Evolutionary conservation across 306 rosid genomes (phyloP).

Genomic region (Aeschynomene evenia): DNA sequence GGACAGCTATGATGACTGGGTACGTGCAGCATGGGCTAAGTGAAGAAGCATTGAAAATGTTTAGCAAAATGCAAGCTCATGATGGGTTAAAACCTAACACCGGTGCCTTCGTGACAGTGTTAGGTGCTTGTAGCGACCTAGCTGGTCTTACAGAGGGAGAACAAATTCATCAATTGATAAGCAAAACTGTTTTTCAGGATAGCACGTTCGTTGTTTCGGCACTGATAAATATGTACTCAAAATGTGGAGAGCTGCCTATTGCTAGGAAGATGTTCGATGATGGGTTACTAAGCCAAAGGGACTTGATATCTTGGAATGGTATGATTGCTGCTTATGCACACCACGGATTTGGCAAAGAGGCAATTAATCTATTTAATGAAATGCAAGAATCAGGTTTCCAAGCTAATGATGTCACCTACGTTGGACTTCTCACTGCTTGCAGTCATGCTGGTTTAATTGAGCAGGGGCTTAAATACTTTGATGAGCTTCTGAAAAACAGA

Average conservation of each 20-base stretch:
- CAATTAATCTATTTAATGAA: constrained; percentile 38
- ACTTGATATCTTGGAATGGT: constrained; percentile 53
- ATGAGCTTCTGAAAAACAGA: constrained; percentile 33
- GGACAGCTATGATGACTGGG: constrained; percentile 60
- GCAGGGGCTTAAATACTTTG: constrained; percentile 46
- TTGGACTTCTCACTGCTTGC: constrained; percentile 51
- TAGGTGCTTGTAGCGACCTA: constrained; percentile 52
- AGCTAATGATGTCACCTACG: constrained; percentile 49
- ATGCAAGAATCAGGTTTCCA: constrained; percentile 43
- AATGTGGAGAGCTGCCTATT: constrained; percentile 45
- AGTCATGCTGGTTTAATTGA: constrained; percentile 52
- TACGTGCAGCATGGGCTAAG: constrained; percentile 43
- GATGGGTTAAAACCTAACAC: constrained; percentile 43
- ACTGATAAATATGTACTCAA: constrained; percentile 50
- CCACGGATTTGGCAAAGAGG: constrained; percentile 48
- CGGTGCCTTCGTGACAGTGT: constrained; percentile 49
- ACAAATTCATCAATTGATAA: constrained; percentile 47
- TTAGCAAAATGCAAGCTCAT: constrained; percentile 38
- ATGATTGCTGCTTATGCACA: constrained; percentile 55
- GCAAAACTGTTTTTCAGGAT: constrained; percentile 46
- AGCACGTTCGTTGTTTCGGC: constrained; percentile 38
- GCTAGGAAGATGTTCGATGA: constrained; percentile 52
- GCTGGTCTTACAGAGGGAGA: constrained; percentile 51
- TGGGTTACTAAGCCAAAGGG: constrained; percentile 40
- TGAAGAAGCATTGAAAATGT: constrained; percentile 45